phyloP scores from a whole-genome alignment of 768 basidiomycete genomes.

The Psilocybe azurescens region DNA sequence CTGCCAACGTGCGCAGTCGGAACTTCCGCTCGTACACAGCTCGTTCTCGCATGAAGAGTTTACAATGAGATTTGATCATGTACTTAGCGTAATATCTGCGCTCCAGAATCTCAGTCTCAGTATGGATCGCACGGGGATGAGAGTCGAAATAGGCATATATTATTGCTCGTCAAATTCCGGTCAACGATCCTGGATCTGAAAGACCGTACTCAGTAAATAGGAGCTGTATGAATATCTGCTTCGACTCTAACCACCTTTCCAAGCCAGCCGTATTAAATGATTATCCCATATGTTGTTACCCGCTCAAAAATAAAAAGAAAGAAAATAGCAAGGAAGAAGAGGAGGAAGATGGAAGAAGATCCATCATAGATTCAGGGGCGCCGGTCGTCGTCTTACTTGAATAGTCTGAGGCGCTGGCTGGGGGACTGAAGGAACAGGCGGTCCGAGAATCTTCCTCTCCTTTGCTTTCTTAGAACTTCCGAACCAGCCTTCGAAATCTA shows the following conservation, averaged over 20 bases:
- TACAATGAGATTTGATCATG: too few relatives aligned
- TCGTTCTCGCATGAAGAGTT: too few relatives aligned
- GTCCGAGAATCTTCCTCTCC: conserved; percentile 20
- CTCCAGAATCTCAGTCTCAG: too few relatives aligned
- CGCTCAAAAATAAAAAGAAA: too few relatives aligned
- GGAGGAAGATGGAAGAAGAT: not conserved
- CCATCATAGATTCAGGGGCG: conserved; percentile 23
- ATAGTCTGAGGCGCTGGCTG: conserved; percentile 22
- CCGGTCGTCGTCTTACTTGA: conserved; percentile 24
- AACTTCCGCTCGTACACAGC: too few relatives aligned
- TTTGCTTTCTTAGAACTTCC: conserved; percentile 20
- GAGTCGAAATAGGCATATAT: not conserved
- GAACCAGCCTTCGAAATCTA: conserved; percentile 26
- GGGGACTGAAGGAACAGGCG: conserved; percentile 14
- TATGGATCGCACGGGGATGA: not conserved
- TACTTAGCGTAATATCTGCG: too few relatives aligned
- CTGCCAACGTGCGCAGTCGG: too few relatives aligned
- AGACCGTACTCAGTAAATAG: too few relatives aligned
- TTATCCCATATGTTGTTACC: not conserved
- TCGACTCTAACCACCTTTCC: not conserved
- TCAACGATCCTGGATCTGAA: not conserved
- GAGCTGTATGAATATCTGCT: not conserved
- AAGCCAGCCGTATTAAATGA: not conserved
- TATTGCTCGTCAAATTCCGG: not conserved
- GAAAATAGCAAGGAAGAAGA: not conserved